Base-by-base conservation (phyloP, 768 basidiomycete species). In the Macrocybe gigantea region DNA sequence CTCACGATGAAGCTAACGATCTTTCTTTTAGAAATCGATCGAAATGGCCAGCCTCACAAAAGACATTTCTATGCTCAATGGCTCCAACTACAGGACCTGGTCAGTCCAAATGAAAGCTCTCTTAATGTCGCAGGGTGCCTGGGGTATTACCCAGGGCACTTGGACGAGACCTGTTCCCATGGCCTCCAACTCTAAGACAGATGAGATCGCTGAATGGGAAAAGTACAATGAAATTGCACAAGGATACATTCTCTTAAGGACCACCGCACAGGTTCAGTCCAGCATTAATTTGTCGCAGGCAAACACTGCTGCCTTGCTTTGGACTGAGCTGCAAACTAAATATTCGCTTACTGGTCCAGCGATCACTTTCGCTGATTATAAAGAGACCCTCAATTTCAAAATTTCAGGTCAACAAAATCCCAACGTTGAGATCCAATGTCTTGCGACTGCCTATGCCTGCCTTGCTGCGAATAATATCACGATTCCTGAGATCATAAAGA, bases 181-280 rank as follows among this genome's bases (percentile, higher is more conserved):
- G 36, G 36, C 22, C 14, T 12, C 36, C 4, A 38, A 13, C 41
- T n/a, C 13, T 13, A 22, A 5, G 47, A 32, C 22, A 72, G 67
- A 56, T 41, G 5, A 12, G 5, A 15, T 41, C 41, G 15, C 10
- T 13, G 32, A 41, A 14, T 41, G 41, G 41, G 9, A 41, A 15
- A 5, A 5, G 1, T 6, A 13, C 12, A 32, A 41, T 32, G 41
- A 41, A 5, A 41, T 29, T 3, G n/a, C 41, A n/a, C 41, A 6
- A 3, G 14, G 41, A 2, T 15, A 41, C 4, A 11, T 41, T 12
- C 22, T 12, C 1, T 10, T 41, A 11, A n/a, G 12, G 5, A 7
- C 7, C 13, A 41, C 41, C 2, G 22, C 41, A 2, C 10, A 29
- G 41, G 6, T 15, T 6, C 12, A 41, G 11, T 12, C 10, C 11